These are phyloP conservation scores for Euphorbia pulcherrima DNA, from an alignment of 345 rosid species.

Conservation along the genomic window DNA sequence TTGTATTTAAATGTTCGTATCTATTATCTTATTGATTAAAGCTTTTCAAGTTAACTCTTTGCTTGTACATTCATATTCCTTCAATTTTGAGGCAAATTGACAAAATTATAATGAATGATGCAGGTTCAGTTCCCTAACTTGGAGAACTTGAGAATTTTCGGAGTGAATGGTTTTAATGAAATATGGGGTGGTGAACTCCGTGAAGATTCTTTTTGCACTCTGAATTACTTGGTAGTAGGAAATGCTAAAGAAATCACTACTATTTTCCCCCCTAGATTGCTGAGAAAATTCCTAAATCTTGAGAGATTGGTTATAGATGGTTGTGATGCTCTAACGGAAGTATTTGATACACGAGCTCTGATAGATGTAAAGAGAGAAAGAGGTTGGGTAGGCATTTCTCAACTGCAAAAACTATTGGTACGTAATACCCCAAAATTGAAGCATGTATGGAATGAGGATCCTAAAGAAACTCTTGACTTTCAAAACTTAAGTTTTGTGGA, in stretches of 20 bases:
- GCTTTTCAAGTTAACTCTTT: not conserved
- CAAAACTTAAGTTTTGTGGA: not conserved
- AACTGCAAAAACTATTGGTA: not conserved
- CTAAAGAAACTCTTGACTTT: constrained; percentile 5
- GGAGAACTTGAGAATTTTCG: not conserved
- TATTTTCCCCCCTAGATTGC: not conserved
- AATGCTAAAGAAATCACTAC: not conserved
- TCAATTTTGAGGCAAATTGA: not conserved
- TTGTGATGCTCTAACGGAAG: constrained; percentile 8
- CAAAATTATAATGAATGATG: not conserved
- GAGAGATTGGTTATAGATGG: not conserved
- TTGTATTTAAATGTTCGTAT: no score
- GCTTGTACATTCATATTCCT: not conserved
- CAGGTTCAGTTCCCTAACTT: constrained; percentile 15
- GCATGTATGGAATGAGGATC: constrained; percentile 13
- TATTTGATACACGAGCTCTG: constrained; percentile 13
- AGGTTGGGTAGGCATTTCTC: not conserved
- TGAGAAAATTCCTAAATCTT: not conserved
- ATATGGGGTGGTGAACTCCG: not conserved
- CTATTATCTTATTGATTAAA: no score
- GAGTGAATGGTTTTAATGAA: not conserved
- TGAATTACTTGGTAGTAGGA: not conserved
- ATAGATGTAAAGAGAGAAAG: not conserved
- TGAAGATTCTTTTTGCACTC: not conserved
- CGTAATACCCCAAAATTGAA: not conserved